These are phyloP conservation scores for Rheum nobile DNA, from an alignment of 148 eudicot species.

Conservation along the genomic window DNA sequence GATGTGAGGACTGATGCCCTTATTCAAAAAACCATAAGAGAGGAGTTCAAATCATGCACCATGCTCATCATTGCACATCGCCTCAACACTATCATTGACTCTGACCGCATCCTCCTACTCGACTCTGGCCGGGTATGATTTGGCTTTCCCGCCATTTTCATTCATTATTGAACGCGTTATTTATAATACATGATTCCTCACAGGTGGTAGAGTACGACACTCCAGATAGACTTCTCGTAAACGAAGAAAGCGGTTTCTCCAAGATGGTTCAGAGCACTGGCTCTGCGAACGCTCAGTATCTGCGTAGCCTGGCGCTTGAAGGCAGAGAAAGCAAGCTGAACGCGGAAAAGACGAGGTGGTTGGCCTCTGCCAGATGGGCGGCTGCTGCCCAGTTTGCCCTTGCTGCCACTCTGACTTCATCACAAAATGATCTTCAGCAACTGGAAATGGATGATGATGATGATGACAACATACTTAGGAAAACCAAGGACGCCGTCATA, in stretches of 20 bases:
- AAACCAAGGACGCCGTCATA: conserved; percentile 68
- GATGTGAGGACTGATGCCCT: conserved; percentile 79
- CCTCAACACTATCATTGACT: conserved; percentile 64
- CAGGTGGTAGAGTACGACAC: conserved; percentile 60
- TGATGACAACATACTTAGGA: conserved; percentile 37
- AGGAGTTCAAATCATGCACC: conserved; percentile 62
- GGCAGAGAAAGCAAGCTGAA: conserved; percentile 17
- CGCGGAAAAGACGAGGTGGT: conserved; percentile 24
- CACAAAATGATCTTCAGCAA: conserved; percentile 52
- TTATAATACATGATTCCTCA: neutral
- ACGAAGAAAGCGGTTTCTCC: conserved; percentile 48
- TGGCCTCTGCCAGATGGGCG: conserved; percentile 66
- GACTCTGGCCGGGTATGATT: conserved; percentile 52
- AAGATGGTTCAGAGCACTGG: conserved; percentile 76
- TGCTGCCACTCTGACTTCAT: conserved; percentile 45
- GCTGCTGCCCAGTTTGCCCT: conserved; percentile 69
- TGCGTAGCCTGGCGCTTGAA: conserved; percentile 38
- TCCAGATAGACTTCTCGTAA: conserved; percentile 37
- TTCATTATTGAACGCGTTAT: too few relatives aligned
- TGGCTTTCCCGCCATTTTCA: neutral
- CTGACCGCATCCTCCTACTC: conserved; percentile 53
- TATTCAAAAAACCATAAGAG: conserved; percentile 63
- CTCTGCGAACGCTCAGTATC: conserved; percentile 55
- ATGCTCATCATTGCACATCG: conserved; percentile 81
- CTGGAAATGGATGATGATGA: conserved; percentile 34